phyloP scores from a whole-genome alignment of 768 basidiomycete species.

The Suillus tomentosus region DNA sequence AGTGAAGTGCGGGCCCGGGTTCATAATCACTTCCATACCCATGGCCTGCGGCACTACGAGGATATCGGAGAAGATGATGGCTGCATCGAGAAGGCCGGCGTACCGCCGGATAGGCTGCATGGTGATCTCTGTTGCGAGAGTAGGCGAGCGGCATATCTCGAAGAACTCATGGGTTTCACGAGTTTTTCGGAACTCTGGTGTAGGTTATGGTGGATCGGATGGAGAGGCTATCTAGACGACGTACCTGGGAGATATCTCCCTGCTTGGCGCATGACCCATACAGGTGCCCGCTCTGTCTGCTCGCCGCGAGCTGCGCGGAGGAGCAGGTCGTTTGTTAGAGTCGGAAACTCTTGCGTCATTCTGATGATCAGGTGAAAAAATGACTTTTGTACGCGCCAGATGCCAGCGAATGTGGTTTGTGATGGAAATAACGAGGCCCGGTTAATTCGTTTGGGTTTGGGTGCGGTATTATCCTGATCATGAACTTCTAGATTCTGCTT shows the following conservation, averaged over 20 bases:
- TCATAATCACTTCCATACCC: slow-evolving; percentile 96
- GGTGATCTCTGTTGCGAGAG: slow-evolving; percentile 85
- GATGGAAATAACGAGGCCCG: background rate
- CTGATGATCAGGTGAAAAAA: background rate
- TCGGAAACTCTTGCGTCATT: slow-evolving; percentile 58
- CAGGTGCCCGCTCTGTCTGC: slow-evolving; percentile 88
- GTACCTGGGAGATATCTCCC: slow-evolving; percentile 92
- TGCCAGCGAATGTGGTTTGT: background rate
- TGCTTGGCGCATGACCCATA: slow-evolving; percentile 98
- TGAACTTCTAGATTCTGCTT: background rate
- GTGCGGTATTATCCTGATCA: background rate
- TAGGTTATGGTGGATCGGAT: background rate
- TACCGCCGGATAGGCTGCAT: slow-evolving; percentile 93
- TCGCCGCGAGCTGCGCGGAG: slow-evolving; percentile 91
- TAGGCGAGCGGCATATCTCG: slow-evolving; percentile 91
- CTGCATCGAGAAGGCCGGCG: slow-evolving; percentile 84
- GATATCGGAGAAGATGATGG: slow-evolving; percentile 98
- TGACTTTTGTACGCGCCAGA: background rate
- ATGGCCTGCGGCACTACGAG: slow-evolving; percentile 97
- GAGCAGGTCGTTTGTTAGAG: slow-evolving; percentile 84
- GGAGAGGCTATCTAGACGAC: slow-evolving; percentile 20
- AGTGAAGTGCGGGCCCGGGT: slow-evolving; percentile 88
- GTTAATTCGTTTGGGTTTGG: background rate
- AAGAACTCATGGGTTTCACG: slow-evolving; percentile 92
- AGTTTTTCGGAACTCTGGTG: slow-evolving; percentile 83